phyloP scores from a whole-genome alignment of 129 eudicot genomes.

The Kitagawia praeruptora region DNA sequence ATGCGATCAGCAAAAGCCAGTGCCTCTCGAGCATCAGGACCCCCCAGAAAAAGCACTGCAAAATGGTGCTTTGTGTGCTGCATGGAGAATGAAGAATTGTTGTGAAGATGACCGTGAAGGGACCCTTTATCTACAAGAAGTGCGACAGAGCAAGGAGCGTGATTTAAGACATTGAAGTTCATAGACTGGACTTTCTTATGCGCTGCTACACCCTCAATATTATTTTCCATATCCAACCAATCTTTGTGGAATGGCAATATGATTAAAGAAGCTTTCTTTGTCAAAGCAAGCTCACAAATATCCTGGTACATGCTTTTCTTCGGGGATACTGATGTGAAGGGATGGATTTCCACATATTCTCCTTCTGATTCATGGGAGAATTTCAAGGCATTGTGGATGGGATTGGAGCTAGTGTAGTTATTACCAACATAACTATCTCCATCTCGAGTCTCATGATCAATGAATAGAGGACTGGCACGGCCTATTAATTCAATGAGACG shows the following conservation, averaged over 20 bases:
- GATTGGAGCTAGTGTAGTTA: conserved; percentile 19
- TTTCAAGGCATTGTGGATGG: conserved; percentile 49
- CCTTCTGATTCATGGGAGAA: conserved; percentile 36
- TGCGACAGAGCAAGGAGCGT: conserved; percentile 89
- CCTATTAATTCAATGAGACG: conserved; percentile 71
- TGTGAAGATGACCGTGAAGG: background rate
- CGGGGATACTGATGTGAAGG: conserved; percentile 54
- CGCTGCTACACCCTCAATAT: conserved; percentile 13
- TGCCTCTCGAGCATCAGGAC: conserved; percentile 83
- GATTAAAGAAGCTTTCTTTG: conserved; percentile 44
- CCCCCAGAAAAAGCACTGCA: conserved; percentile 67
- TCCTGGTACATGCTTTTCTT: conserved; percentile 86
- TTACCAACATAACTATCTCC: background rate
- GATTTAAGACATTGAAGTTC: conserved; percentile 32
- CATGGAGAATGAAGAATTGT: background rate
- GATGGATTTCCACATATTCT: conserved; percentile 33
- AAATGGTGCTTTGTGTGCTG: background rate
- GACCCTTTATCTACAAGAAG: conserved; percentile 44
- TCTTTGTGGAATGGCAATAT: conserved; percentile 37
- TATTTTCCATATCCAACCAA: conserved; percentile 4
- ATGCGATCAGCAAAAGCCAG: conserved; percentile 62
- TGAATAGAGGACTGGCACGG: conserved; percentile 63
- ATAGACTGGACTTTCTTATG: conserved; percentile 31
- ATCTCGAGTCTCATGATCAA: conserved; percentile 43
- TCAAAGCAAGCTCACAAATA: conserved; percentile 73